Evolutionary conservation across 2,329 filamentous ascomycete genomes (phyloP).

Genomic region (Colletotrichum sansevieriae): DNA sequence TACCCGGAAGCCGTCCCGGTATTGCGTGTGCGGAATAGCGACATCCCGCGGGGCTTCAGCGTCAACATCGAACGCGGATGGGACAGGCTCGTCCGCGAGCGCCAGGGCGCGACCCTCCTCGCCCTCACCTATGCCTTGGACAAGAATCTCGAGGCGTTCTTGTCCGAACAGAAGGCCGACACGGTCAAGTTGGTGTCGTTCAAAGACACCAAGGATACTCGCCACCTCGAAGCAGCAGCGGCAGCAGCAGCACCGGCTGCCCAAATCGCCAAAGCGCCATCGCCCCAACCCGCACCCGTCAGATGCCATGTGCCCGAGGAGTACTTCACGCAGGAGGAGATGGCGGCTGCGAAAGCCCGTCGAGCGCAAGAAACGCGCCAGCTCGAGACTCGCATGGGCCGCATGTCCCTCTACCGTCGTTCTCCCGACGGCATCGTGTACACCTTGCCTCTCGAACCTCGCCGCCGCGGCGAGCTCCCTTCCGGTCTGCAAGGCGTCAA

Average conservation of each 20-base stretch:
- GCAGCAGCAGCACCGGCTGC: conserved; percentile 1
- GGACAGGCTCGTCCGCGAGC: conserved; percentile 70
- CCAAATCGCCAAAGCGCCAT: not conserved
- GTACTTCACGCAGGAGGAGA: conserved; percentile 70
- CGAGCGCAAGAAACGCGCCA: conserved; percentile 77
- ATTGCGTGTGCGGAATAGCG: conserved; percentile 75
- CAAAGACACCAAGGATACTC: conserved; percentile 65
- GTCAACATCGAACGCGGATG: conserved; percentile 84
- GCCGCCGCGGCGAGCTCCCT: conserved; percentile 71
- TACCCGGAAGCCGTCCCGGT: conserved; percentile 73
- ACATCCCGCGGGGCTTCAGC: conserved; percentile 78
- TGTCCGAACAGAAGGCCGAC: conserved; percentile 78
- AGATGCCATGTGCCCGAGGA: conserved; percentile 58
- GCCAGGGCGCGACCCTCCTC: conserved; percentile 70
- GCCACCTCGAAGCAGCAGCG: conserved; percentile 53
- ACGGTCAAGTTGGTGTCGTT: conserved; percentile 77
- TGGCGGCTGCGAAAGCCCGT: conserved; percentile 70
- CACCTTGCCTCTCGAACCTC: conserved; percentile 77
- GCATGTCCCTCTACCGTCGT: conserved; percentile 75
- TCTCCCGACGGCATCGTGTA: conserved; percentile 78
- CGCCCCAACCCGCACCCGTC: conserved; percentile 31
- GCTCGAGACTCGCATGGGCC: conserved; percentile 80
- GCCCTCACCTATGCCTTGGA: conserved; percentile 78
- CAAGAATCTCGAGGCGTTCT: conserved; percentile 76
- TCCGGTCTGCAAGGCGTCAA: conserved; percentile 70